Evolutionary conservation across 163 green algal species (phyloP), one percentile per base, ranked within the genome.

Genomic region (Picocystis sp.): DNA sequence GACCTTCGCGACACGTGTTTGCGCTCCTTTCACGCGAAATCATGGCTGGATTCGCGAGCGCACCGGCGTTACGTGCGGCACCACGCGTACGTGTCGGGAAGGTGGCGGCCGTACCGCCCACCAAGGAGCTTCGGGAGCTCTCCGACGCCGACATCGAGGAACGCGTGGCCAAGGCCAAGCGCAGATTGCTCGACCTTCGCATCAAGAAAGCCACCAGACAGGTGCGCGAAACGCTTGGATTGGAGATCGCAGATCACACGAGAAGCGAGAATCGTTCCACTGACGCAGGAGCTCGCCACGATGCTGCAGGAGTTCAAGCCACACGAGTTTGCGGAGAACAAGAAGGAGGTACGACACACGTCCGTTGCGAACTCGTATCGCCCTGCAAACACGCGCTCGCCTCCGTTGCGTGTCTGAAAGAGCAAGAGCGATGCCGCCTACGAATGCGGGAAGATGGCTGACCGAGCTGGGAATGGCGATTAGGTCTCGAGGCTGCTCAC

Each of bases 401-500:
- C n/a, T 10, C 12, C 38, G 23, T 12, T 12, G 8, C 29, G 8
- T 8, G 29, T 8, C 29, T 8, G 5, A 5, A 8, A 12, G 5
- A 12, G 8, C 29, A 5, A 38, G 5, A 38, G 8, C 29, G 29
- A 38, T 38, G 29, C 29, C 5, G 5, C 5, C 5, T 12, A 0
- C 5, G 29, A 12, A 8, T 5, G 5, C 29, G 5, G 5, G 8
- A 38, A 8, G 8, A 8, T 38, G 29, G 29, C 29, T 38, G 29
- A 38, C 29, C 29, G 29, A 38, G 8, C 29, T 38, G 5, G 29
- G 29, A 8, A 8, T 38, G 29, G 29, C 29, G 29, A 38, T 12
- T 47, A 67, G 59, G 58, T 81, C 19, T 71, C 73, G 25, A 67
- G 74, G 60, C 64, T 81, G 44, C 48, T 81, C 64, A 81, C 73